Base-by-base conservation (phyloP, 257 asterid species). In the Solanum bukasovii region DNA sequence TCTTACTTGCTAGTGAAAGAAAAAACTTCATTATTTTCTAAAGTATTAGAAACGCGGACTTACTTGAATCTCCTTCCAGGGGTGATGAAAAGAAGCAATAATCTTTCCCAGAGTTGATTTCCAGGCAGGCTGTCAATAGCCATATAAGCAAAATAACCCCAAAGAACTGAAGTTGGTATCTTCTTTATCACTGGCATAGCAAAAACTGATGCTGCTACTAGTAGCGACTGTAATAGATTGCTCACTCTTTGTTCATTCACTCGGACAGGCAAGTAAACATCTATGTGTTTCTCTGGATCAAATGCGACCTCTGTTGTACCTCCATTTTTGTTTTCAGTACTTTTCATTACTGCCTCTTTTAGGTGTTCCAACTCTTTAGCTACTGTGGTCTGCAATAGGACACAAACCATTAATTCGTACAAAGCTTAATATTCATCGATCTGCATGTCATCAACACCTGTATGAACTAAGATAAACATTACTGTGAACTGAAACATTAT, bases 51-150 rank as follows among this genome's bases (percentile, higher is more conserved):
- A 73, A 20, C 16, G 29, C 42, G 20, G 7, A 85, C 90, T 87
- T 89, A 94, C 96, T 87, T 92, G 88, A 84, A 94, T 83, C 93
- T 87, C 7, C 93, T 92, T 13, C 86, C 91, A 3, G 95, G 93
- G 18, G 93, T 84, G n/a, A 94, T 68, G 78, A 94, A 91, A 84
- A 93, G 91, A 59, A 93, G 94, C 70, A 91, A 40, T 4, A 91
- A 87, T 78, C 95, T 92, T 72, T 93, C 95, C 96, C 96, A 93
- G 3, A 93, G 87, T 70, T 94, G 96, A 12, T 93, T 94, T 42
- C 96, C 95, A 0, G 93, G 94, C 42, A 94, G 93, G 86, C 96
- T 94, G 70, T 94, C 96, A 29, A 94, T 93, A 23, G 96, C 96
- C 96, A 93, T 94, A 85, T 94, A 94, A 3, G 94, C 94, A n/a